phyloP scores from a whole-genome alignment of 1,284 basidiomycete species.

The Kwoniella shivajii region DNA sequence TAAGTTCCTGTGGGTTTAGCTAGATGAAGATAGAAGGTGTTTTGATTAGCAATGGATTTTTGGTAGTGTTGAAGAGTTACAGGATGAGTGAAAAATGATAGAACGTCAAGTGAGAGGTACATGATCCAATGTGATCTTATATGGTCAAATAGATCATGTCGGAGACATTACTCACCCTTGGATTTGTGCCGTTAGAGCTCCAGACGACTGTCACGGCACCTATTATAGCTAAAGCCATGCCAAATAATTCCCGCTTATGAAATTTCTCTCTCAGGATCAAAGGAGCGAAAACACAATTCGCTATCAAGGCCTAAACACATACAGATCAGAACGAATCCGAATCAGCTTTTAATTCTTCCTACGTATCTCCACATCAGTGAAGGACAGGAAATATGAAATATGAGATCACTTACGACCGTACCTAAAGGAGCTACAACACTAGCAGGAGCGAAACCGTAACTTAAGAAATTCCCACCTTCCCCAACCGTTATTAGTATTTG shows the following conservation, averaged over 20 bases:
- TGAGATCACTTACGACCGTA: constrained; percentile 64
- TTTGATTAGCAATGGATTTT: not conserved
- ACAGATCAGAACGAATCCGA: not conserved
- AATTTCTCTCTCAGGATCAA: constrained; percentile 64
- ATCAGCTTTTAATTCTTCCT: not conserved
- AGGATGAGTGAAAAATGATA: too few species aligned
- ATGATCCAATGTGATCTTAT: too few species aligned
- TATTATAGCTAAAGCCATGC: constrained; percentile 76
- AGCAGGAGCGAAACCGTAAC: constrained; percentile 86
- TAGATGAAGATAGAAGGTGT: constrained; percentile 18
- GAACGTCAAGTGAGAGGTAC: too few species aligned
- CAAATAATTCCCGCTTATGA: constrained; percentile 74
- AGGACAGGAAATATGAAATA: not conserved
- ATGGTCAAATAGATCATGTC: too few species aligned
- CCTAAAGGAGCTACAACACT: constrained; percentile 94
- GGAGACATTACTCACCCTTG: constrained; percentile 57
- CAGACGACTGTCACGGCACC: constrained; percentile 91
- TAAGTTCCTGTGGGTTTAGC: constrained; percentile 66
- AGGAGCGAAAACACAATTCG: constrained; percentile 93
- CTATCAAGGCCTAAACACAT: constrained; percentile 66
- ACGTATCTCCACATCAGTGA: too few species aligned
- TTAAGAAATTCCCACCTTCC: constrained; percentile 88
- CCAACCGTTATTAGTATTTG: constrained; percentile 87
- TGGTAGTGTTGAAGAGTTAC: not conserved
- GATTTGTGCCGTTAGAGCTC: constrained; percentile 70